Evolutionary conservation across 306 rosid genomes (phyloP), one percentile per base, ranked within the genome.

Genomic region (Dalbergia cochinchinensis): DNA sequence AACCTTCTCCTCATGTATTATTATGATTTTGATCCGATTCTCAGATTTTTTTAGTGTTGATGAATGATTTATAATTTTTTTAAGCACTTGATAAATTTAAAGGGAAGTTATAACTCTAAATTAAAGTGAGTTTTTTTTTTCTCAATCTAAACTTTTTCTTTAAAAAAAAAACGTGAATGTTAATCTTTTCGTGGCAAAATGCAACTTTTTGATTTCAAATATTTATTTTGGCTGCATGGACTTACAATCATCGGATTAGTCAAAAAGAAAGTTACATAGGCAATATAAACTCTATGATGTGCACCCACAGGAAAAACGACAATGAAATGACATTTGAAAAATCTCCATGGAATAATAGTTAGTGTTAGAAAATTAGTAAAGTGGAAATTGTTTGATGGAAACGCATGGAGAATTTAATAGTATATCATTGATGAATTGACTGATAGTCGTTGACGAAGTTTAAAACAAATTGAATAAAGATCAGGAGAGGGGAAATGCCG

Each of bases 311-410:
- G 8, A 69, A 47, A 47, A 22, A 22, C 13, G 4, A 6, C 62
- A 51, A 70, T 70, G 47, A 70, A 31, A 70, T 69, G 8, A 70
- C n/a, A 9, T 15, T 50, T 70, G 44, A 71, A 70, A 71, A 31
- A 53, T 71, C 76, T 66, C 13, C 0, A 14, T 13, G 33, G 26
- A 8, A 4, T 18, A 15, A 37, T 63, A 14, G 4, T 14, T 26
- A 22, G 22, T 26, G 14, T 13, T 26, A 16, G 74, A 69, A 48
- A 48, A 16, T 7, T 9, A n/a, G 7, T 33, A 15, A 18, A 18
- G 11, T 69, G 11, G 22, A 26, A 50, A 31, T 50, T 50, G 15
- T 48, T 37, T 9, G 18, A 64, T 15, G 72, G 58, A 4, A 18
- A 63, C 7, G 14, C 4, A 5, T 6, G 53, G 9, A 18, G 31